Evolutionary conservation across 352 stramenopile genomes (phyloP).

Genomic region (Phytophthora litchii): DNA sequence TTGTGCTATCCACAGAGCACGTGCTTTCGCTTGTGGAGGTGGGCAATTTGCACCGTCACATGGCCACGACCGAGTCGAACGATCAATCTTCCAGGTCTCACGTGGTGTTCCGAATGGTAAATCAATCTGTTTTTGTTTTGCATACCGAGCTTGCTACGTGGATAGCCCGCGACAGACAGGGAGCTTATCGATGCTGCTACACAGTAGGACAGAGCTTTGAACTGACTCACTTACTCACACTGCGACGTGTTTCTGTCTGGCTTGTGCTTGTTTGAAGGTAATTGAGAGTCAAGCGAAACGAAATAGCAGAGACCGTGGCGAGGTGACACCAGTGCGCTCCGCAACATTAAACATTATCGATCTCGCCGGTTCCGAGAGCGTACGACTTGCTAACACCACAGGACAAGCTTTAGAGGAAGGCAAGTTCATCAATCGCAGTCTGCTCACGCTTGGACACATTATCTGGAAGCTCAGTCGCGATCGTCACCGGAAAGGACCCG

Average conservation of each 20-base stretch:
- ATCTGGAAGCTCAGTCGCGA: conserved; percentile 92
- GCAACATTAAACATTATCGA: conserved; percentile 92
- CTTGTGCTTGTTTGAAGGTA: conserved; percentile 41
- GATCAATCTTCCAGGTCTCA: conserved; percentile 81
- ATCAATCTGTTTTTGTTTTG: conserved; percentile 16
- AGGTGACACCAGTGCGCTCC: conserved; percentile 51
- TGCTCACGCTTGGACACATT: conserved; percentile 94
- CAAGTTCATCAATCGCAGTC: conserved; percentile 90
- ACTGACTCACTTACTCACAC: conserved; percentile 35
- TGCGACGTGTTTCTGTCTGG: conserved; percentile 17
- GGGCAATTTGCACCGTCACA: conserved; percentile 79
- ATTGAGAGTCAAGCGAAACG: conserved; percentile 77
- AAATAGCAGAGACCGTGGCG: conserved; percentile 27
- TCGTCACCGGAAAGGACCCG: conserved; percentile 28
- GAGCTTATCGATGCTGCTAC: conserved; percentile 14
- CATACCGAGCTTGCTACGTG: conserved; percentile 12
- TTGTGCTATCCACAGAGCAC: conserved; percentile 78
- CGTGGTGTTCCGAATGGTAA: conserved; percentile 78
- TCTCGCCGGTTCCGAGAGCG: conserved; percentile 88
- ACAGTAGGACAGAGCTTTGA: conserved; percentile 29
- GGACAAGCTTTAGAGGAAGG: conserved; percentile 85
- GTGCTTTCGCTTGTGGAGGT: conserved; percentile 87
- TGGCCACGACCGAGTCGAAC: conserved; percentile 76
- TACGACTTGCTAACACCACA: conserved; percentile 80
- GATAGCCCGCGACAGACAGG: conserved; percentile 28